Conservation (phyloP, 2,329 filamentous ascomycete genomes). For the Colletotrichum sp. region DNA sequence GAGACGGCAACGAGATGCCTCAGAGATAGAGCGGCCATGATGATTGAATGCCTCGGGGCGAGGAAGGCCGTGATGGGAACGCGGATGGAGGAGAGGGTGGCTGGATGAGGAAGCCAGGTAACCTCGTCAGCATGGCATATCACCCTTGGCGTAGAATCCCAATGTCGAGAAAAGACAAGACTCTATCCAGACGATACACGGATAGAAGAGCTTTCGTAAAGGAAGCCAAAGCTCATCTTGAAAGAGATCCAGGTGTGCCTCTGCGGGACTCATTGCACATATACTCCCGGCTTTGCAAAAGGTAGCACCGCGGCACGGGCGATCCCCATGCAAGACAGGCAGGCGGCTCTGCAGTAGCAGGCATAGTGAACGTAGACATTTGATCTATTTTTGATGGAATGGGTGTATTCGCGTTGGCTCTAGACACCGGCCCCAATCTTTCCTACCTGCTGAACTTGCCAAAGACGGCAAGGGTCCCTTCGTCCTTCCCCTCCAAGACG, state of each 20-base stretch:
- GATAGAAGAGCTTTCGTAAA: no score
- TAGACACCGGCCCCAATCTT: not conserved
- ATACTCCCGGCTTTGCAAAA: not conserved
- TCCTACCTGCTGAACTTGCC: not conserved
- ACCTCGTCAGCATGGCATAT: not conserved
- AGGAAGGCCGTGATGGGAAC: not conserved
- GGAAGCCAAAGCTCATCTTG: no score
- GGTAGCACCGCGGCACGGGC: conserved; percentile 1
- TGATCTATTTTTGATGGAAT: not conserved
- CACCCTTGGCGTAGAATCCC: not conserved
- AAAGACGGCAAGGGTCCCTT: not conserved
- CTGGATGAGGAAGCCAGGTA: not conserved
- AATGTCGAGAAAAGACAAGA: no score
- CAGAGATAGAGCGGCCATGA: not conserved
- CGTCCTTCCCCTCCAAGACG: no score
- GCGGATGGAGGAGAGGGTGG: not conserved
- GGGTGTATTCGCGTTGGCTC: not conserved
- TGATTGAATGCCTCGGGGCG: not conserved
- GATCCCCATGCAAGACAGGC: conserved; percentile 5
- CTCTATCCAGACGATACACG: no score
- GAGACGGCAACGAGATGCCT: not conserved
- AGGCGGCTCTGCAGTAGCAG: conserved; percentile 8
- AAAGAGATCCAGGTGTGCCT: no score
- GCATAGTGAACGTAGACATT: not conserved
- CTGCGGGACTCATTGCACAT: not conserved